Base-by-base conservation (phyloP, 495 filamentous ascomycete species). In the Aspergillus leporis region DNA sequence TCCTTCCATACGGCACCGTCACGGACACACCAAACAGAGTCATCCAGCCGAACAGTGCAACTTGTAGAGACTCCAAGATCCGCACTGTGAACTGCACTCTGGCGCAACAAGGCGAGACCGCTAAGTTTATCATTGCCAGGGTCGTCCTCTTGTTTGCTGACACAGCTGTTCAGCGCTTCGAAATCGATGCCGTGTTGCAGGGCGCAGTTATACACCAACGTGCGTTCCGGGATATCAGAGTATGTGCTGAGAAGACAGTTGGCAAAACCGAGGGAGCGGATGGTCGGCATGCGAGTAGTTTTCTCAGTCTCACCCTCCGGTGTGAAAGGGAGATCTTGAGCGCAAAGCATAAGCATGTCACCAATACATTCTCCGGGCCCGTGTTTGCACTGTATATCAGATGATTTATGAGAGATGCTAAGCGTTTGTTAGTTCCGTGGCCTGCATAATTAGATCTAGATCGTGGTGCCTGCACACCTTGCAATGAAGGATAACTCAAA, bases 301-400 rank as follows among this genome's bases (percentile, higher is more conserved):
- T 28, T 6, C 2, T 45, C 55, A 19, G 51, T 6, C 25, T 40
- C 48, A 16, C 50, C 43, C 6, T 60, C 56, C 18, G 65, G 58
- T 48, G 72, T 66, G 62, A 78, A 80, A 12, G 77, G 77, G 5
- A 93, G 80, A 56, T 86, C 78, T 13, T 87, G 85, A 25, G 92
- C 94, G 78, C 94, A 99, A 56, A 98, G 87, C 62, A 93, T 87
- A 69, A 99, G 79, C 75, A 96, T 96, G 73, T 99, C 89, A 18
- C 93, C 93, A 64, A 98, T 85, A 67, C 94, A 99, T 77, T 99
- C 94, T 14, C 77, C 78, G 5, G 92, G 88, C 5, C 94, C 95
- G 66, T 98, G 94, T 70, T 78, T 95, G 79, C 95, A 99, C 14
- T 70, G 60, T 4, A 80, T 71, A 28, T 76, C 77, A 43, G 73